Conservation (phyloP, 1,284 basidiomycete genomes). For the Ganoderma multipileum region DNA sequence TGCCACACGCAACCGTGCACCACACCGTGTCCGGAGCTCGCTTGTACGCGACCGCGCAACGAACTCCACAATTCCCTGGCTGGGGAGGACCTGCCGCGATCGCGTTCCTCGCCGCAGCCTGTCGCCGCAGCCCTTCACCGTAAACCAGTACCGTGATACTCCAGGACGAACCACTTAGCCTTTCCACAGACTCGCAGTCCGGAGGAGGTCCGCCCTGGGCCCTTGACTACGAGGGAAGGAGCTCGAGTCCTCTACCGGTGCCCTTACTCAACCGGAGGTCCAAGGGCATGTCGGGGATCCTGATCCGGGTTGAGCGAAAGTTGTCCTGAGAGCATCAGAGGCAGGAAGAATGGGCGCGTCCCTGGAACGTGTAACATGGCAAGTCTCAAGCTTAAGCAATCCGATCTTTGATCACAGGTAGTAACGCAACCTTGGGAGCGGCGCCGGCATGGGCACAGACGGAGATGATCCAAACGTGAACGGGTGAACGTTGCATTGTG, state of each 20-base stretch:
- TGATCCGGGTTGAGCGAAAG: not conserved
- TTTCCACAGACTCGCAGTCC: not conserved
- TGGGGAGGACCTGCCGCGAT: not conserved
- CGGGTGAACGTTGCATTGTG: constrained; percentile 30
- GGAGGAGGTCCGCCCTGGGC: not conserved
- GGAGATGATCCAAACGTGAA: constrained; percentile 20
- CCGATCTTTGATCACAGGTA: not conserved
- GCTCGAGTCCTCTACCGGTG: not conserved
- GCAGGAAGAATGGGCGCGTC: not conserved
- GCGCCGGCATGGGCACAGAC: not conserved
- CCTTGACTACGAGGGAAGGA: not conserved
- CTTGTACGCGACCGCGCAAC: not conserved
- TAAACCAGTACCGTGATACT: not conserved
- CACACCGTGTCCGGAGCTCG: not conserved
- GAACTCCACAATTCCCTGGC: not conserved
- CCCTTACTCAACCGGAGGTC: not conserved
- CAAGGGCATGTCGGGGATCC: not conserved
- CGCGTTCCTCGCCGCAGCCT: not conserved
- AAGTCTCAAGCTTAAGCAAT: not conserved
- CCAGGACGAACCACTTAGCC: not conserved
- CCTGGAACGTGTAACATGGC: not conserved
- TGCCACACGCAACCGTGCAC: not conserved
- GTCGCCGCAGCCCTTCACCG: not conserved
- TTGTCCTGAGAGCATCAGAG: not conserved
- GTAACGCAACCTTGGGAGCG: not conserved